phyloP scores from a whole-genome alignment of 441 rosid species.

The Erodium texanum region DNA sequence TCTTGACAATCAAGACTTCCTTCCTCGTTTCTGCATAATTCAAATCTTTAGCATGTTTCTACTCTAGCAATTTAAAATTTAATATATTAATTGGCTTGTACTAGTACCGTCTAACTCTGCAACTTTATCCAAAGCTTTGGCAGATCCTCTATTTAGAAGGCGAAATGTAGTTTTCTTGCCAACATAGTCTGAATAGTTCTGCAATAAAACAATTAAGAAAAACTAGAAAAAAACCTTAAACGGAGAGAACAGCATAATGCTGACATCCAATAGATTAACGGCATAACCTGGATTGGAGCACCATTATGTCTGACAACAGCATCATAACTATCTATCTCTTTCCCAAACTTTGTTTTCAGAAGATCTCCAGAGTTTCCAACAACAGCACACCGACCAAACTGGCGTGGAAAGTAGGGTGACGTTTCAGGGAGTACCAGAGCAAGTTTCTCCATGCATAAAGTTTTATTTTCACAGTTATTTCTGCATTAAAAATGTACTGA shows the following conservation, averaged over 20 bases:
- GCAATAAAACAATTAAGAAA: slow-evolving; percentile 7
- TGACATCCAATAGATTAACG: slow-evolving; percentile 11
- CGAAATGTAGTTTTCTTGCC: slow-evolving; percentile 77
- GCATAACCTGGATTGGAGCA: slow-evolving; percentile 74
- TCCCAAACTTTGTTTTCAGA: slow-evolving; percentile 72
- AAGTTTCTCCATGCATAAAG: slow-evolving; percentile 78
- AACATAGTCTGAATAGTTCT: slow-evolving; percentile 45
- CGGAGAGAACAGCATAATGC: slow-evolving; percentile 9
- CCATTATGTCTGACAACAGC: slow-evolving; percentile 88
- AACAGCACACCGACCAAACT: slow-evolving; percentile 85
- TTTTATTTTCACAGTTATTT: slow-evolving; percentile 62
- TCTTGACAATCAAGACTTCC: slow-evolving; percentile 76
- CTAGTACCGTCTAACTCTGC: slow-evolving; percentile 84
- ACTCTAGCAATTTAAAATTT: slow-evolving; percentile 16
- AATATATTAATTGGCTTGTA: slow-evolving; percentile 9
- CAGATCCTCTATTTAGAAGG: slow-evolving; percentile 92
- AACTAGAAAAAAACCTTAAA: not conserved
- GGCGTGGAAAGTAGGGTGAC: slow-evolving; percentile 71
- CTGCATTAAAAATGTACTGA: slow-evolving; percentile 34
- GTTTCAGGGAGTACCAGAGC: slow-evolving; percentile 69
- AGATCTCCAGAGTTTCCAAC: slow-evolving; percentile 97
- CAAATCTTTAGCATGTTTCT: slow-evolving; percentile 20
- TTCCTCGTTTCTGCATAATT: slow-evolving; percentile 53
- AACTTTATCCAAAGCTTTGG: slow-evolving; percentile 98
- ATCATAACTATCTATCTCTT: slow-evolving; percentile 83